Conservation (phyloP, 352 stramenopile genomes). For the Phytophthora pseudosyringae region DNA sequence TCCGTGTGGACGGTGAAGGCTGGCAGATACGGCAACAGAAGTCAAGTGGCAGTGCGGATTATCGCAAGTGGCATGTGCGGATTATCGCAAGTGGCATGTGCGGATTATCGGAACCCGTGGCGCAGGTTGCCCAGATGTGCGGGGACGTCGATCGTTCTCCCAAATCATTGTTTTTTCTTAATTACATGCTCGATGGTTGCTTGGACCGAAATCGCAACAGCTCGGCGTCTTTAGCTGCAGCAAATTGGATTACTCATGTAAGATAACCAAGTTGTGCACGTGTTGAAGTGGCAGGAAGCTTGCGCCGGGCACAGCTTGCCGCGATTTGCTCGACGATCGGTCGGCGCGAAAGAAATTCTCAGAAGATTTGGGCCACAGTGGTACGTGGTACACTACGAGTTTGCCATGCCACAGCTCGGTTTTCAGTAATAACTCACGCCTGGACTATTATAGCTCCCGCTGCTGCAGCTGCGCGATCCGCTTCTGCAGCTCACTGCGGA, state of each 20-base stretch:
- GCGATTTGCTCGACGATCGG: slow-evolving; percentile 1
- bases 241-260: background rate
- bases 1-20: too few species aligned
- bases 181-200: background rate
- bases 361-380: slow-evolving; percentile 28
- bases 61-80: too few species aligned
- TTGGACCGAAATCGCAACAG: background rate
- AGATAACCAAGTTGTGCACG: slow-evolving; percentile 2
- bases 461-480: slow-evolving; percentile 25
- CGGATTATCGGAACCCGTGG: background rate
- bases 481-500: slow-evolving; percentile 54
- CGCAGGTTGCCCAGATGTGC: too few species aligned
- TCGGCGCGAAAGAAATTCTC: slow-evolving; percentile 31
- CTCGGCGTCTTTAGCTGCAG: background rate
- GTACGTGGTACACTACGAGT: slow-evolving; percentile 11
- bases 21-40: background rate
- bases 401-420: background rate
- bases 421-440: too few species aligned
- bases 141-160: too few species aligned
- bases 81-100: background rate
- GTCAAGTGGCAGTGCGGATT: background rate
- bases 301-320: background rate
- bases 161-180: background rate
- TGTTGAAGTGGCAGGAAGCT: background rate
- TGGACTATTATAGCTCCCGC: background rate